phyloP scores from a whole-genome alignment of 2,329 filamentous ascomycete species.

The Sporothrix sp. region DNA sequence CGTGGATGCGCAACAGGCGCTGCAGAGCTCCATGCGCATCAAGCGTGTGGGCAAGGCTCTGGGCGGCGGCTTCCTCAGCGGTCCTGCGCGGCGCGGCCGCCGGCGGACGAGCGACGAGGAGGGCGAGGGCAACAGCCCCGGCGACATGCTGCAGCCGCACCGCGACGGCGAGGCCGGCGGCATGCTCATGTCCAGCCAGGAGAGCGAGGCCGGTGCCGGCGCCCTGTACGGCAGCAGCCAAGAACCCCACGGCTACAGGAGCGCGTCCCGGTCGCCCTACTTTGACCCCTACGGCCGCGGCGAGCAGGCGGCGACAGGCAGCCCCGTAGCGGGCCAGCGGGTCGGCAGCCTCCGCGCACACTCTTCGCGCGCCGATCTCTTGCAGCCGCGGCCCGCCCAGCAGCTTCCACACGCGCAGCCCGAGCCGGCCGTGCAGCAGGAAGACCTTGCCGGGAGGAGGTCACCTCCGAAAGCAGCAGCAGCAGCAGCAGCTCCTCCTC shows the following conservation, averaged over 20 bases:
- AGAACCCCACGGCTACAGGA: conserved; percentile 25
- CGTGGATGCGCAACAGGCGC: conserved; percentile 46
- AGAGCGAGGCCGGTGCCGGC: conserved; percentile 26
- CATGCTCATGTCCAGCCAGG: conserved; percentile 30
- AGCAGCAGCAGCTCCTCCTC: conserved; percentile 37
- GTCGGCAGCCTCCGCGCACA: conserved; percentile 24
- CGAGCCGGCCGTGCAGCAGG: neutral
- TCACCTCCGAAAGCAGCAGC: no score
- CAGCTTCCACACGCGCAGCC: neutral
- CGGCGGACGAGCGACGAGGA: conserved; percentile 59
- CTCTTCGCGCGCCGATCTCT: conserved; percentile 21
- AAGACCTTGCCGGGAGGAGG: no score
- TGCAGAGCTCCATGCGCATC: conserved; percentile 65
- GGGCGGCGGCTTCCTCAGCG: conserved; percentile 68
- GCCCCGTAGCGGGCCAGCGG: conserved; percentile 36
- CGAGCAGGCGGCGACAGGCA: conserved; percentile 47
- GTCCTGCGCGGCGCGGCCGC: conserved; percentile 66
- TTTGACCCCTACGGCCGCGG: conserved; percentile 32
- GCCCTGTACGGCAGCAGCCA: conserved; percentile 22
- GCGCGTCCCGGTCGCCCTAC: conserved; percentile 32
- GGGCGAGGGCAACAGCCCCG: conserved; percentile 28
- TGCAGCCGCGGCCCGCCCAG: neutral
- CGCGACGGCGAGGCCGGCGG: conserved; percentile 32
- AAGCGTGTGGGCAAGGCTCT: conserved; percentile 64
- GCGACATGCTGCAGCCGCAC: conserved; percentile 21